Evolutionary conservation across 2,329 filamentous ascomycete species (phyloP).

Genomic region (Ascochyta lentis): DNA sequence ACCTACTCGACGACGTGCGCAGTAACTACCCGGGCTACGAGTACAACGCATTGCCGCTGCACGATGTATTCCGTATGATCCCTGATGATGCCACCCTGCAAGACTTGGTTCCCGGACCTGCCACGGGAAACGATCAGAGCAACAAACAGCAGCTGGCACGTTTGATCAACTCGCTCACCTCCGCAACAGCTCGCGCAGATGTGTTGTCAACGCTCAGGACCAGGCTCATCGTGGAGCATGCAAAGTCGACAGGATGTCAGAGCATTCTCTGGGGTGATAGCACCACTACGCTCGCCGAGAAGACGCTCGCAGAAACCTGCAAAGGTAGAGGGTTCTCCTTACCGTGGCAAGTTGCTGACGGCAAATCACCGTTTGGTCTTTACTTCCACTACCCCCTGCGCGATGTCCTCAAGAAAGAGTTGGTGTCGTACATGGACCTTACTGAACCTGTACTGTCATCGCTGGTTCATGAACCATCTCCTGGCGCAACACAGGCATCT

Average conservation of each 20-base stretch:
- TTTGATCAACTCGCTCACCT: constrained; percentile 69
- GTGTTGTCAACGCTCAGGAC: constrained; percentile 73
- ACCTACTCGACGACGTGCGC: constrained; percentile 51
- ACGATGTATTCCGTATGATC: constrained; percentile 56
- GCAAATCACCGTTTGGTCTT: constrained; percentile 64
- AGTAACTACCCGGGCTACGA: constrained; percentile 69
- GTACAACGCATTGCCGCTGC: constrained; percentile 69
- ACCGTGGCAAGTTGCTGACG: constrained; percentile 83
- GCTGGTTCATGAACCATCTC: constrained; percentile 42
- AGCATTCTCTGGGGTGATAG: constrained; percentile 83
- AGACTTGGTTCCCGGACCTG: constrained; percentile 22
- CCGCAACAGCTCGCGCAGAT: constrained; percentile 78
- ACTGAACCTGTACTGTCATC: constrained; percentile 58
- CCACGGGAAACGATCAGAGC: neutral
- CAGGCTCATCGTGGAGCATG: constrained; percentile 67
- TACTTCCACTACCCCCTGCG: constrained; percentile 80
- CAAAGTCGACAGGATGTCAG: constrained; percentile 64
- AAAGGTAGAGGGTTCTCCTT: constrained; percentile 87
- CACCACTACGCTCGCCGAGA: constrained; percentile 85
- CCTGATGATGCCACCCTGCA: constrained; percentile 31
- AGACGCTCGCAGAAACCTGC: constrained; percentile 84
- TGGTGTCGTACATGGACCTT: constrained; percentile 69
- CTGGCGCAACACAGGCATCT: constrained; percentile 39
- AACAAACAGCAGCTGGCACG: constrained; percentile 48
- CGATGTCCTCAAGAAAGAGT: constrained; percentile 83